Conservation (phyloP, 2,329 filamentous ascomycete species). For the Penicillium sclerotiorum region DNA sequence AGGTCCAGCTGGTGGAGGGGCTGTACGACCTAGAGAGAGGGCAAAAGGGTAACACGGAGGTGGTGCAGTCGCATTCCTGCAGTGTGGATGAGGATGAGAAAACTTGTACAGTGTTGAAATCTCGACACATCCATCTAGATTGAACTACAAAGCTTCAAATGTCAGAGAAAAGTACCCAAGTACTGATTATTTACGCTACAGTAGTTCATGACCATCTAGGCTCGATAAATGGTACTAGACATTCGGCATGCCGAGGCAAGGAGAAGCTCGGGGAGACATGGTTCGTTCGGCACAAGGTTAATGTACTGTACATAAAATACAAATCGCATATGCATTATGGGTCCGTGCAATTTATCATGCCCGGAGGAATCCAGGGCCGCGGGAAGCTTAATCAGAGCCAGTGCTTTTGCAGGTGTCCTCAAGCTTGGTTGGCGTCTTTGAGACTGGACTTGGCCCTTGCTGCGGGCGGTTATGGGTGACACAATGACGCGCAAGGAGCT, state of each 20-base stretch:
- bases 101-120: background rate
- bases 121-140: background rate
- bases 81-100: constrained; percentile 1
- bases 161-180: too few relatives aligned
- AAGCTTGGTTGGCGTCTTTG: background rate
- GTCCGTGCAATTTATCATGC: too few relatives aligned
- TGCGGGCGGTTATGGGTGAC: constrained; percentile 13
- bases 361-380: constrained; percentile 8
- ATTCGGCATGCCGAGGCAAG: constrained; percentile 8
- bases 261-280: too few relatives aligned
- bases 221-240: background rate
- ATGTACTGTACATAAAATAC: too few relatives aligned
- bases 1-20: constrained; percentile 16
- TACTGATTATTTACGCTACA: too few relatives aligned
- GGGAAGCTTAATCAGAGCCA: constrained; percentile 9
- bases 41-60: constrained; percentile 16
- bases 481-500: constrained; percentile 23
- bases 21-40: constrained; percentile 20
- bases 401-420: background rate
- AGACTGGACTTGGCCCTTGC: constrained; percentile 2
- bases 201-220: too few relatives aligned
- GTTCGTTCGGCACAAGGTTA: too few relatives aligned
- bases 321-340: too few relatives aligned
- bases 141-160: too few relatives aligned
- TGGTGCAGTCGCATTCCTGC: constrained; percentile 22